phyloP scores from a whole-genome alignment of 345 rosid genomes.

The Boechera stricta region DNA sequence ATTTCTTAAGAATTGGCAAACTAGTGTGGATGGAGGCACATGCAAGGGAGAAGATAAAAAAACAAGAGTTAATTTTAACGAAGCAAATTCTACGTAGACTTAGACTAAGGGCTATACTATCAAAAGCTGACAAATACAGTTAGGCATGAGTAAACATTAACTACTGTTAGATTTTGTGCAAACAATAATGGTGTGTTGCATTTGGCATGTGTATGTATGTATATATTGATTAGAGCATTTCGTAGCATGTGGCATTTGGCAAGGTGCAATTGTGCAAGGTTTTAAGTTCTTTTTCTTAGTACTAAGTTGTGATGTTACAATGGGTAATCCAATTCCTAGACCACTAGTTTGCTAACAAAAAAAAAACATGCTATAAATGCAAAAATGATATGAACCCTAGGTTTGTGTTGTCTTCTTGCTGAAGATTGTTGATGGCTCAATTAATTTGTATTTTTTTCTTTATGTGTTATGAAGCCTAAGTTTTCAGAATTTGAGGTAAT shows the following conservation, averaged over 20 bases:
- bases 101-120: slow-evolving; percentile 29
- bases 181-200: slow-evolving; percentile 18
- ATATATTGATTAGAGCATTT: slow-evolving; percentile 11
- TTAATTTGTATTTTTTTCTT: too few species aligned
- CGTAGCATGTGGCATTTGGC: not conserved
- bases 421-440: too few species aligned
- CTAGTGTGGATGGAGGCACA: slow-evolving; percentile 16
- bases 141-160: slow-evolving; percentile 24
- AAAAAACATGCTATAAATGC: too few species aligned
- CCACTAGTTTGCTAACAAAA: not conserved
- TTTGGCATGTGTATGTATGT: slow-evolving; percentile 24
- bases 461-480: too few species aligned
- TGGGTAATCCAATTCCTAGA: not conserved
- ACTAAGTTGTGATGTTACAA: not conserved
- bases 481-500: too few species aligned
- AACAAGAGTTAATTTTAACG: slow-evolving; percentile 14
- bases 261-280: not conserved
- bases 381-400: too few species aligned
- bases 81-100: slow-evolving; percentile 35
- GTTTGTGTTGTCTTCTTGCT: too few species aligned
- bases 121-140: slow-evolving; percentile 45
- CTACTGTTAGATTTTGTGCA: slow-evolving; percentile 35
- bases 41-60: slow-evolving; percentile 31
- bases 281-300: not conserved
- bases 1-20: not conserved